Conservation (phyloP, 148 eudicot species). For the Mesembryanthemum crystallinum region DNA sequence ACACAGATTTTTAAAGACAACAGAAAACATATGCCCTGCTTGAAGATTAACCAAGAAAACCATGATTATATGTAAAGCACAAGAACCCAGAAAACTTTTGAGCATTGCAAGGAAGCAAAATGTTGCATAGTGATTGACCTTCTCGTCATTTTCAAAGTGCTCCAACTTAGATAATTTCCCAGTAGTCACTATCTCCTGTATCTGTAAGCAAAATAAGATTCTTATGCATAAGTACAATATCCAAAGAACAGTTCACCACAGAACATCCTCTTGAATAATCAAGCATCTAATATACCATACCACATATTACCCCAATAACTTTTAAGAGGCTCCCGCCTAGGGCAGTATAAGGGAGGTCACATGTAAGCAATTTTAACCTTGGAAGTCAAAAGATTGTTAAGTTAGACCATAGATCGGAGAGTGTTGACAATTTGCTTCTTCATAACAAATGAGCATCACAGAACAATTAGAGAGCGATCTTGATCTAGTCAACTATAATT, state of each 20-base stretch:
- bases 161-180: constrained; percentile 94
- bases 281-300: neutral
- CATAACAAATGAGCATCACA: too few species aligned
- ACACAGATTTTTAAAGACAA: neutral
- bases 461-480: too few species aligned
- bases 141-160: constrained; percentile 92
- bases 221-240: neutral
- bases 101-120: neutral
- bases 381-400: too few species aligned
- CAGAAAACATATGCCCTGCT: neutral
- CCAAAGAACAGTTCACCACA: neutral
- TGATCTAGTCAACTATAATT: too few species aligned
- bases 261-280: neutral
- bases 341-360: too few species aligned
- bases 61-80: constrained; percentile 4
- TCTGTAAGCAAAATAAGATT: constrained; percentile 42
- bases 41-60: neutral
- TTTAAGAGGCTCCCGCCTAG: too few species aligned
- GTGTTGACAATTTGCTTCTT: too few species aligned
- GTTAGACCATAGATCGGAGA: too few species aligned
- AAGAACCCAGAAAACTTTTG: neutral
- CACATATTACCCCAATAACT: neutral
- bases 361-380: too few species aligned
- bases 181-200: constrained; percentile 85
- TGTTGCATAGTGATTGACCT: constrained; percentile 38